Evolutionary conservation across 2,329 filamentous ascomycete genomes (phyloP).

Genomic region (Fusarium clavum): DNA sequence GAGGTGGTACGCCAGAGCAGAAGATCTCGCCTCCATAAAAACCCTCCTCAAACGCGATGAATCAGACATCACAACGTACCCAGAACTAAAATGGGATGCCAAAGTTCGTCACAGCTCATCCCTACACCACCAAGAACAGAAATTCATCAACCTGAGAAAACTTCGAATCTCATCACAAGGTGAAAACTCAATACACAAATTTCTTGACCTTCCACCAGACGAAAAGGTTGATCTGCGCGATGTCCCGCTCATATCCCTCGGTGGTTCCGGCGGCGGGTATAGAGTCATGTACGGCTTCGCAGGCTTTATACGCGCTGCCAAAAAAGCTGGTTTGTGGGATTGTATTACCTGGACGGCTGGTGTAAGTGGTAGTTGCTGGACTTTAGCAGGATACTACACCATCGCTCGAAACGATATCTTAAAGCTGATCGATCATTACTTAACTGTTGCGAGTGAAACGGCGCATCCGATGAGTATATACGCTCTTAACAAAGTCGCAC

Average conservation of each 20-base stretch:
- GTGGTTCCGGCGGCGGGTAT: conserved; percentile 41
- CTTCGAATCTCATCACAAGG: conserved; percentile 26
- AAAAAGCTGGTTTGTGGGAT: conserved; percentile 35
- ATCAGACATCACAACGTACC: conserved; percentile 27
- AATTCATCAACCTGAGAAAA: conserved; percentile 36
- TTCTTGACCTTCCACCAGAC: neutral
- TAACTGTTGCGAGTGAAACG: conserved; percentile 34
- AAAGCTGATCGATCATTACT: conserved; percentile 29
- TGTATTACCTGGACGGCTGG: conserved; percentile 41
- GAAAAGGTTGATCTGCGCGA: conserved; percentile 33
- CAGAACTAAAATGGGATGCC: conserved; percentile 38
- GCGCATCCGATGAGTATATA: conserved; percentile 39
- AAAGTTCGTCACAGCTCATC: conserved; percentile 26
- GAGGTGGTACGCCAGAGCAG: conserved; percentile 35
- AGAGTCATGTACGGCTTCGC: conserved; percentile 43
- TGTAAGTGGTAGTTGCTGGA: conserved; percentile 45
- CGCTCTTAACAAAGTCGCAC: conserved; percentile 22
- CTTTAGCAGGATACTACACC: conserved; percentile 40
- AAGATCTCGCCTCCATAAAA: no score
- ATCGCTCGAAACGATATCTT: conserved; percentile 34
- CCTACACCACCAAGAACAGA: conserved; percentile 19
- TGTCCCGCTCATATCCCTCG: conserved; percentile 38
- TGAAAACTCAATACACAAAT: no score
- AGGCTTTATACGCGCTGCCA: conserved; percentile 30
- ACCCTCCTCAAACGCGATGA: conserved; percentile 32